A percentile compares a stretch with the other conserved stretches of the same genome.
Evolutionary conservation across 2,329 filamentous ascomycete genomes (phyloP).

Genomic region (Claviceps africana): DNA sequence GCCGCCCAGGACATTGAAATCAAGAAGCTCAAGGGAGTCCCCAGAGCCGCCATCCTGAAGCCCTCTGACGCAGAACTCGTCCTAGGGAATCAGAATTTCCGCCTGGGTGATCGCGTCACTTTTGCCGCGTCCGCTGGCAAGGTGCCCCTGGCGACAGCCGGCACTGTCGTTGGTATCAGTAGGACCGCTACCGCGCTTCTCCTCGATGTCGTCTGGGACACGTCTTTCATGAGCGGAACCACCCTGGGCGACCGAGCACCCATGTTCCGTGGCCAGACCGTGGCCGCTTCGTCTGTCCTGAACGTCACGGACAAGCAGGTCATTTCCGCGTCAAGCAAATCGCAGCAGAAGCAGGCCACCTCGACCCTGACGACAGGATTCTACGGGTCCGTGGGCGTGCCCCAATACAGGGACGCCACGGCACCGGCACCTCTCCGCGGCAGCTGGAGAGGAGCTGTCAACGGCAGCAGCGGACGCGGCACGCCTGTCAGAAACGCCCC

Average conservation of each 20-base stretch:
- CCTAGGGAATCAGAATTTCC: conserved; percentile 70
- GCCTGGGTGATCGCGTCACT: conserved; percentile 77
- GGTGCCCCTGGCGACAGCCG: conserved; percentile 80
- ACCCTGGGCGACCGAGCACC: conserved; percentile 81
- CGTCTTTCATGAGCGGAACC: conserved; percentile 93
- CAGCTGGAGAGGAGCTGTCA: conserved; percentile 42
- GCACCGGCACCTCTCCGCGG: conserved; percentile 41
- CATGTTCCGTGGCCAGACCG: conserved; percentile 85
- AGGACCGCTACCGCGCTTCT: conserved; percentile 70
- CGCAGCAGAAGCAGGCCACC: conserved; percentile 35
- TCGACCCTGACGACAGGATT: conserved; percentile 37
- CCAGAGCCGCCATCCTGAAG: conserved; percentile 75
- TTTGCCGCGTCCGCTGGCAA: conserved; percentile 89
- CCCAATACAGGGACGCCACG: conserved; percentile 46
- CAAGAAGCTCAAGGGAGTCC: conserved; percentile 66
- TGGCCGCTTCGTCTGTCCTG: conserved; percentile 73
- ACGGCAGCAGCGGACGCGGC: conserved; percentile 24
- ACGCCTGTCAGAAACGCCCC: conserved; percentile 22
- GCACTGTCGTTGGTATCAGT: conserved; percentile 90
- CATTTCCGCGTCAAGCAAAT: conserved; percentile 45
- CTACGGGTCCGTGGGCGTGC: conserved; percentile 42
- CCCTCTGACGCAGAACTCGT: conserved; percentile 94
- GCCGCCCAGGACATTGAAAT: conserved; percentile 39
- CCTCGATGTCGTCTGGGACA: conserved; percentile 86
- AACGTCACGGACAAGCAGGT: conserved; percentile 78